A percentile compares a stretch with the other conserved stretches of the same genome.
Conservation (phyloP, 139 green algal genomes). For the Coelastrella sp. region DNA sequence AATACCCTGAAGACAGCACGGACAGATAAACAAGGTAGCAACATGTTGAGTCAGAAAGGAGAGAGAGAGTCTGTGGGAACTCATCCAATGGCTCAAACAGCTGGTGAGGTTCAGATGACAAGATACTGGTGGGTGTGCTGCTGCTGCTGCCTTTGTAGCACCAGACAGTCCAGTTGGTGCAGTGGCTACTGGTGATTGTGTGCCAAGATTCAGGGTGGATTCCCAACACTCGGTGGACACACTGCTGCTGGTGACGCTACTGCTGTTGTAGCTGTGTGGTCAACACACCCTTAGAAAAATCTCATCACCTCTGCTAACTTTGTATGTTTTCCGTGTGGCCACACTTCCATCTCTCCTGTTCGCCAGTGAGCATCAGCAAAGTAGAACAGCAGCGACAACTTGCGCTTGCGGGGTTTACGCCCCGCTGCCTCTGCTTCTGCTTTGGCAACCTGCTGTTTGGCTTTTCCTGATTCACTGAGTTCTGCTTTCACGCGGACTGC, state of each 20-base stretch:
- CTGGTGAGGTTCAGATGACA: too few species aligned
- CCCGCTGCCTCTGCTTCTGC: slow-evolving; percentile 34
- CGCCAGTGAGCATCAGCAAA: slow-evolving; percentile 58
- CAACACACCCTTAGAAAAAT: background rate
- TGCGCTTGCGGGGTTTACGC: background rate
- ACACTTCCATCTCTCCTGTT: slow-evolving; percentile 26
- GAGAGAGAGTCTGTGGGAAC: too few species aligned
- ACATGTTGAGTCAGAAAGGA: too few species aligned
- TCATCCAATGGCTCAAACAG: too few species aligned
- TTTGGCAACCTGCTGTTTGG: slow-evolving; percentile 27
- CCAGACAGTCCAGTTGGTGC: too few species aligned
- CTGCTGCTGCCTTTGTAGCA: too few species aligned
- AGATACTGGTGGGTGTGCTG: too few species aligned
- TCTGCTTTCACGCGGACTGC: slow-evolving; percentile 50
- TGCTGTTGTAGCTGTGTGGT: background rate
- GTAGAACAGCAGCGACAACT: slow-evolving; percentile 72
- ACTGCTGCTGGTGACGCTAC: too few species aligned
- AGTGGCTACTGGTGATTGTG: too few species aligned
- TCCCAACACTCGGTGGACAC: too few species aligned
- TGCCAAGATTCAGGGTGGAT: too few species aligned
- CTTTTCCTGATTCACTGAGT: background rate
- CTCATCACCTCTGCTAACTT: slow-evolving; percentile 30
- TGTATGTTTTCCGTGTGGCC: slow-evolving; percentile 19
- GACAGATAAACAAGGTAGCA: too few species aligned
- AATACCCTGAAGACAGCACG: background rate